Evolutionary conservation across 208 protist genomes (phyloP), one percentile per base, ranked within the genome.

Genomic region (Leishmania arabica): DNA sequence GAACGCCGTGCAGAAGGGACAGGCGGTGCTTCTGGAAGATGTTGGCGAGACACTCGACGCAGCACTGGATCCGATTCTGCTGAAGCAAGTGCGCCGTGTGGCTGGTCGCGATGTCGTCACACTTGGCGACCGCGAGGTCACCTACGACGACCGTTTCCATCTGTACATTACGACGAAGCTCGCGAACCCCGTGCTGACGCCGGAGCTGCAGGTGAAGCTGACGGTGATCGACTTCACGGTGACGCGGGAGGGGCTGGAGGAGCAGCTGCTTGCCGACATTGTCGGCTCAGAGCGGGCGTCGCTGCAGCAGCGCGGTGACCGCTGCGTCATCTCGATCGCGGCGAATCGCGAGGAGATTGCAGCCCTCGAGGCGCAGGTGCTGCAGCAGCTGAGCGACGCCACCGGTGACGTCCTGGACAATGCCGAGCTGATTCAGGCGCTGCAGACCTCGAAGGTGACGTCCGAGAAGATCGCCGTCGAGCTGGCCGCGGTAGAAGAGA

Each of bases 131-230:
- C 90, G 93, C 65, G 98, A 99, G 65, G 91, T 99, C 49, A 95
- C 98, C 78, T 99, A 99, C 87, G 90, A 98, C 80, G 86, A 92
- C 42, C 84, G 91, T 74, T 99, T 99, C 89, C 83, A 85, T 15
- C 88, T 99, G 24, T 99, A 97, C 89, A 97, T 99, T 79, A 98
- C 98, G 21, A 98, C 93, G 68, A 99, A 99, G 82, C 89, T 99
- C 49, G 86, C 94, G 27, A 99, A 99, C 84, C 98, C 98, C 9
- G 88, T 98, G 78, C 98, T 98, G 74, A 91, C 95, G 56, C 98
- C 98, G 8, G 98, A 99, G 83, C 86, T 99, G 60, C 97, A 97
- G 86, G 95, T 98, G 88, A 98, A 97, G 81, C 85, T 98, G 64
- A 96, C 95, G 8, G 92, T 99, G 65, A 87, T 97, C 70, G 97